Conservation (phyloP, 2,329 filamentous ascomycete genomes). For the Pseudogymnoascus sp. region DNA sequence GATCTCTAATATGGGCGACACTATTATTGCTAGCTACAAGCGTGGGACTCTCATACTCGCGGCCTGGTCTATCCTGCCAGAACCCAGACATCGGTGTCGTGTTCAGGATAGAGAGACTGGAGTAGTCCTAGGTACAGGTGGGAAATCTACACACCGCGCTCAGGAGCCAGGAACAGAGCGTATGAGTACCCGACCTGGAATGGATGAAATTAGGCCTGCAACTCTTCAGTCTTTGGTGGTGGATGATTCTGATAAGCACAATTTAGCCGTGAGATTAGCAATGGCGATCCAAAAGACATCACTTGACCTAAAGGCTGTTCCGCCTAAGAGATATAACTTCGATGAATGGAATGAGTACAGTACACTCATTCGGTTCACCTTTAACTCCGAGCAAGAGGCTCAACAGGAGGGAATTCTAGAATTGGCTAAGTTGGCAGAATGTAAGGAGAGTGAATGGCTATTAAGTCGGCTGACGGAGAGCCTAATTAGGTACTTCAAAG, state of each 20-base stretch:
- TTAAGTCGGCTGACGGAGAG: conserved; percentile 60
- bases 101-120: conserved; percentile 33
- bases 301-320: conserved; percentile 50
- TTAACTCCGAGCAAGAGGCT: conserved; percentile 35
- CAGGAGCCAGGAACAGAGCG: conserved; percentile 35
- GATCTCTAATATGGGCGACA: conserved; percentile 77
- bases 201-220: conserved; percentile 37
- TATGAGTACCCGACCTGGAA: conserved; percentile 29
- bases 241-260: conserved; percentile 20
- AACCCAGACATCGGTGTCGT: conserved; percentile 45
- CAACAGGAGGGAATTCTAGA: conserved; percentile 52
- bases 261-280: conserved; percentile 44
- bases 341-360: conserved; percentile 70
- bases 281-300: conserved; percentile 63
- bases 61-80: conserved; percentile 59
- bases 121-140: conserved; percentile 48
- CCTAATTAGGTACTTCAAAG: conserved; percentile 33
- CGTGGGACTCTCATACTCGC: conserved; percentile 51
- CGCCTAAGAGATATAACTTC: conserved; percentile 63
- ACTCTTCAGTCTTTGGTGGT: conserved; percentile 33
- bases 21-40: conserved; percentile 62
- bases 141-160: conserved; percentile 48
- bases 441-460: conserved; percentile 60
- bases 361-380: conserved; percentile 30
- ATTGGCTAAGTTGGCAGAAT: conserved; percentile 61